Evolutionary conservation across 2,329 filamentous ascomycete genomes (phyloP).

Genomic region (Saccharata proteae): DNA sequence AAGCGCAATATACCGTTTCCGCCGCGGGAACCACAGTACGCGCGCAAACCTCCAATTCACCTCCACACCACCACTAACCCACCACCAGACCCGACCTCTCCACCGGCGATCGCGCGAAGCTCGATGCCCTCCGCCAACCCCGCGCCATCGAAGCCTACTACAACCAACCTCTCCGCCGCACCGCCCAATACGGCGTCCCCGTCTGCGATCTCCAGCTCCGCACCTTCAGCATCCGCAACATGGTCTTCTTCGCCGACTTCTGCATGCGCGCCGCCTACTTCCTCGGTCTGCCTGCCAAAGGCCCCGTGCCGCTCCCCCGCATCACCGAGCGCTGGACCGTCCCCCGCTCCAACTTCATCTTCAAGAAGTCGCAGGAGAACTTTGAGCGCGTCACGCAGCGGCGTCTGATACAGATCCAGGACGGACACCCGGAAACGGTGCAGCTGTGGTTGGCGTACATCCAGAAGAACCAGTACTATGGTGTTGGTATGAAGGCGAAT

Average conservation of each 20-base stretch:
- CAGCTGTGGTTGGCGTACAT: constrained; percentile 88
- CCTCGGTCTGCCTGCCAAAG: constrained; percentile 71
- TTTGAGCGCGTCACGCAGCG: constrained; percentile 85
- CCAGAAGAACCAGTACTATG: constrained; percentile 83
- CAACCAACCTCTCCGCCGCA: constrained; percentile 67
- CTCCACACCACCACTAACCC: neutral
- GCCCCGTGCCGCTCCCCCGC: constrained; percentile 73
- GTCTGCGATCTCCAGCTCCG: constrained; percentile 86
- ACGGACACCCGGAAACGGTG: constrained; percentile 79
- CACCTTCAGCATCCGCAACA: constrained; percentile 78
- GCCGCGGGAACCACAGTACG: neutral
- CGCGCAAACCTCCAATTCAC: neutral
- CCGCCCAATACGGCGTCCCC: constrained; percentile 63
- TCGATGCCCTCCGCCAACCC: constrained; percentile 36
- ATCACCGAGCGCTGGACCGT: constrained; percentile 93
- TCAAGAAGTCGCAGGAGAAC: constrained; percentile 97
- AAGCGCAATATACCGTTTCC: constrained; percentile 13
- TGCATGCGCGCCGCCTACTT: constrained; percentile 91
- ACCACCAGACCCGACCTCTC: constrained; percentile 10
- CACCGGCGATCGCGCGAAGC: constrained; percentile 18
- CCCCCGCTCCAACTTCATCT: constrained; percentile 75
- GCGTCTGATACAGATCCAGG: constrained; percentile 80
- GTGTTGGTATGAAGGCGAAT: constrained; percentile 98
- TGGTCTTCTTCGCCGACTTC: constrained; percentile 93
- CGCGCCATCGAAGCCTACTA: constrained; percentile 77